Base-by-base conservation (phyloP, 2,329 filamentous ascomycete genomes). In the Fusarium setosum region DNA sequence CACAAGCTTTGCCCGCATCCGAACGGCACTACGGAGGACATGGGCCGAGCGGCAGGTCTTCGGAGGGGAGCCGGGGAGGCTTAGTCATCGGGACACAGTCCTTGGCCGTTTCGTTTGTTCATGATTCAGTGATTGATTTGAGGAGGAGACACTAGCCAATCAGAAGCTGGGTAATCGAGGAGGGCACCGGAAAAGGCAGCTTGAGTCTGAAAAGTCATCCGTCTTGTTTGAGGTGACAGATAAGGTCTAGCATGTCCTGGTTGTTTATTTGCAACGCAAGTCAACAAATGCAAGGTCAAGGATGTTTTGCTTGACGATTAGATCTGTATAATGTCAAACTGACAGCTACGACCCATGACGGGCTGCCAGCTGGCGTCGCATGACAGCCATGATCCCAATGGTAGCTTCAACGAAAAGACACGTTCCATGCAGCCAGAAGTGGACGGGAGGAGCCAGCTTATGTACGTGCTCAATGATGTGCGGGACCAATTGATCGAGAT, bases 41-140 rank as follows among this genome's bases (percentile, higher is more conserved):
- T 61, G 56, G 51, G 52, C 60, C 64, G 63, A 63, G 54, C 63
- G 37, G 63, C 52, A 51, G 64, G 52, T 64, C 37, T 32, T 67
- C 60, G 64, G 62, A 58, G 53, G 40, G 38, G 45, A 23, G 31
- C 61, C 63, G 52, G 51, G 51, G 44, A 47, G 17, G 54, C 54
- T 67, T 67, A 67, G 64, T 67, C 64, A 67, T 51, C 64, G 1
- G 12, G 45, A 18, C 13, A 5, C 17, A 34, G 18, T 6, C 24
- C 24, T 26, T 26, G n/a, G n/a, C 10, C 10, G 24, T 26, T 35
- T 23, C 21, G 13, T 26, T 31, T 31, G 41, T 45, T 29, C 23
- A 45, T 45, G 41, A 45, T 45, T 23, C 41, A 31, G 37, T 20
- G 3, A 23, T n/a, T 6, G 11, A 18, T 17, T 24, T 37, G 32